These are phyloP conservation scores for Cladorrhinum sp. DNA, from an alignment of 2,329 filamentous ascomycete genomes.

Conservation along the genomic window DNA sequence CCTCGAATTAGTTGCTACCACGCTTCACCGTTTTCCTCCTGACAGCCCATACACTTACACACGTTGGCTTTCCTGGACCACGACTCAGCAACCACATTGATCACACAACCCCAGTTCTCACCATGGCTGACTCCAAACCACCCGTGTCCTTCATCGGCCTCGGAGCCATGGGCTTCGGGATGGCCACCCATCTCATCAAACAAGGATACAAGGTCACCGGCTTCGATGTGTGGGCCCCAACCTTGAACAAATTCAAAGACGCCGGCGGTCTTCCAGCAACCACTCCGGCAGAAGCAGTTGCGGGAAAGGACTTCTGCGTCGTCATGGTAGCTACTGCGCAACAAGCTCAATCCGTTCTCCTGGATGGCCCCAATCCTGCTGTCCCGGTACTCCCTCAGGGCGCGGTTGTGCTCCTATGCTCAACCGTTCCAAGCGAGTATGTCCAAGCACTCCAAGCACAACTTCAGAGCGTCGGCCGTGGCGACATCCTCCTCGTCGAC, in stretches of 20 bases:
- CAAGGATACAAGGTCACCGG: constrained; percentile 65
- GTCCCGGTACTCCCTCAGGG: constrained; percentile 49
- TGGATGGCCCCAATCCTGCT: constrained; percentile 55
- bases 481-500: constrained; percentile 67
- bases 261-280: constrained; percentile 60
- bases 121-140: constrained; percentile 35
- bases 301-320: constrained; percentile 58
- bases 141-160: constrained; percentile 68
- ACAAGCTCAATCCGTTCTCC: constrained; percentile 64
- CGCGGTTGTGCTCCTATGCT: constrained; percentile 64
- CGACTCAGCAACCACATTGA: neutral
- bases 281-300: constrained; percentile 60
- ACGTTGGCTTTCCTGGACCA: neutral
- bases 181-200: constrained; percentile 71
- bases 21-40: neutral
- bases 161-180: constrained; percentile 78
- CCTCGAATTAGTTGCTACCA: neutral
- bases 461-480: constrained; percentile 52
- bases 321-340: constrained; percentile 74
- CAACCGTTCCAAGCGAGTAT: constrained; percentile 67
- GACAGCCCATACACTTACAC: neutral
- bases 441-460: constrained; percentile 58
- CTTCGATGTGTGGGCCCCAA: constrained; percentile 67
- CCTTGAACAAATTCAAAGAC: constrained; percentile 61
- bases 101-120: neutral